Conservation (phyloP, 305 asterid genomes). For the Rubia balearica region DNA sequence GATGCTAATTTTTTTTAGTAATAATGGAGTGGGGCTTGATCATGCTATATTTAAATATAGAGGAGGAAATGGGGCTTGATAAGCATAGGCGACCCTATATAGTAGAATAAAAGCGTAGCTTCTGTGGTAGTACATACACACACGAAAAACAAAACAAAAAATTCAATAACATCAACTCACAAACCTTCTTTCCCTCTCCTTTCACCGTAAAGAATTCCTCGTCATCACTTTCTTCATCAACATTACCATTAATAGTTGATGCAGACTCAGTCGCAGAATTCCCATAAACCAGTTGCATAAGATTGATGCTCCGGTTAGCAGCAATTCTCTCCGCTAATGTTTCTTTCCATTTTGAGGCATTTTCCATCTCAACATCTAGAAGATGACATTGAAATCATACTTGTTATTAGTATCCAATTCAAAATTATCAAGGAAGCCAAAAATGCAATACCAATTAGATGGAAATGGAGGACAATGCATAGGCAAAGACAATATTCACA, state of each 20-base stretch:
- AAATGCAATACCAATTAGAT: neutral
- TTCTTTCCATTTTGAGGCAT: constrained; percentile 82
- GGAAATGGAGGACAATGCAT: neutral
- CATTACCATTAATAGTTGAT: constrained; percentile 23
- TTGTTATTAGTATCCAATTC: neutral
- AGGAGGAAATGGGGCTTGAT: neutral
- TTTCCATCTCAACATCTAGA: constrained; percentile 60
- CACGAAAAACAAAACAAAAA: neutral
- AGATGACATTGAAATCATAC: constrained; percentile 10
- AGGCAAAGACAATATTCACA: neutral
- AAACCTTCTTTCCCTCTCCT: constrained; percentile 83
- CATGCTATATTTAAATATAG: neutral
- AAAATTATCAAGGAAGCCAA: neutral
- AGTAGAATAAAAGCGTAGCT: neutral
- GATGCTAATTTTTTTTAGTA: neutral
- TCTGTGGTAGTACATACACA: neutral
- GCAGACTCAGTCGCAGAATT: constrained; percentile 37
- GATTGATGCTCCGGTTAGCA: constrained; percentile 54
- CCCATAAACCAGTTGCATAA: constrained; percentile 89
- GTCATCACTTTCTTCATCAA: constrained; percentile 62
- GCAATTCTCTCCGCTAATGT: constrained; percentile 62
- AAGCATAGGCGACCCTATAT: neutral
- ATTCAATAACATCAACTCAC: constrained; percentile 1
- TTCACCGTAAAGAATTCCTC: constrained; percentile 78
- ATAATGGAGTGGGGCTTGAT: neutral